Evolutionary conservation across 495 filamentous ascomycete genomes (phyloP).

Genomic region (Lichenothelia convexa): DNA sequence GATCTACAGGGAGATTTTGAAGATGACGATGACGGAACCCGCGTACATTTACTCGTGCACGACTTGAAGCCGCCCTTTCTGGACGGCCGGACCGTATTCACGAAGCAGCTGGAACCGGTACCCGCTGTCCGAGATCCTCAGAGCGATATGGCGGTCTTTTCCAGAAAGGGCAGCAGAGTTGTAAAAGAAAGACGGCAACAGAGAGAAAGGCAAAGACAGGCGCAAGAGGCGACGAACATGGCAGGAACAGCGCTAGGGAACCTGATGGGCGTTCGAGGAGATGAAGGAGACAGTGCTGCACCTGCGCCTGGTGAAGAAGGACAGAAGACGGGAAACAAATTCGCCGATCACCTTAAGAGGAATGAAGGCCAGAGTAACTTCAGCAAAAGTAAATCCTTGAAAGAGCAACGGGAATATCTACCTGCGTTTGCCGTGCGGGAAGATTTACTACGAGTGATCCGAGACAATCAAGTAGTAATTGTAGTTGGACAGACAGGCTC

Average conservation of each 20-base stretch:
- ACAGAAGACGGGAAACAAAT: slow-evolving; percentile 52
- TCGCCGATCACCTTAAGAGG: slow-evolving; percentile 79
- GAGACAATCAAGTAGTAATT: slow-evolving; percentile 93
- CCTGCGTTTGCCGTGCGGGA: slow-evolving; percentile 96
- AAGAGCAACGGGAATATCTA: slow-evolving; percentile 83
- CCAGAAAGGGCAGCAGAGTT: slow-evolving; percentile 83
- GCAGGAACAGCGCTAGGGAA: slow-evolving; percentile 87
- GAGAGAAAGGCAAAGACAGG: slow-evolving; percentile 84
- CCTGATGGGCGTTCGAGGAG: slow-evolving; percentile 85
- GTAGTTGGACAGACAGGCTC: slow-evolving; percentile 95
- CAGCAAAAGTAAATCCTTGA: slow-evolving; percentile 76
- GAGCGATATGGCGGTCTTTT: slow-evolving; percentile 98
- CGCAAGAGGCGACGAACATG: slow-evolving; percentile 85
- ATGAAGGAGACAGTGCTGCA: slow-evolving; percentile 77
- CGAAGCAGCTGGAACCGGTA: slow-evolving; percentile 90
- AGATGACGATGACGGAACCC: slow-evolving; percentile 79
- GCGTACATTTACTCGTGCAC: slow-evolving; percentile 83
- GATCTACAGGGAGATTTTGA: slow-evolving; percentile 65
- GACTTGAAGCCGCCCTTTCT: slow-evolving; percentile 91
- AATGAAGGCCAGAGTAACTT: slow-evolving; percentile 78
- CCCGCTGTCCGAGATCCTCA: slow-evolving; percentile 85
- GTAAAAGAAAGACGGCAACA: slow-evolving; percentile 83
- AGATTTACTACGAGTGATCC: slow-evolving; percentile 81
- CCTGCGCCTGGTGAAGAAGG: slow-evolving; percentile 58
- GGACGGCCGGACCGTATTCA: slow-evolving; percentile 88